These are phyloP conservation scores for Lentinula aciculospora DNA, from an alignment of 768 basidiomycete genomes.

Conservation along the genomic window DNA sequence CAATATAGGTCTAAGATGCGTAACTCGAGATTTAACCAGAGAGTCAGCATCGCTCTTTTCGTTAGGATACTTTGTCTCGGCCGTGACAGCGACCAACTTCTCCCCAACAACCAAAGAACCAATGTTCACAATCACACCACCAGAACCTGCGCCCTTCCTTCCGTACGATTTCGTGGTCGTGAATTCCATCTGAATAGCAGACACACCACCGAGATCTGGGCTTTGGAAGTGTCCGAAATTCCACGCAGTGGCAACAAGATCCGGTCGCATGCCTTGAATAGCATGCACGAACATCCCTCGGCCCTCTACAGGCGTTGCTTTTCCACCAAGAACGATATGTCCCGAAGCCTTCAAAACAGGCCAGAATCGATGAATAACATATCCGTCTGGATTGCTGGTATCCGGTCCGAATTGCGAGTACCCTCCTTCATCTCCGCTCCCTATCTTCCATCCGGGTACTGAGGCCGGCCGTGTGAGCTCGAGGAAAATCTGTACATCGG, in stretches of 20 bases:
- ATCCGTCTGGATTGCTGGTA: conserved; percentile 65
- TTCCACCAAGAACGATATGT: conserved; percentile 60
- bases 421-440: conserved; percentile 83
- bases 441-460: conserved; percentile 88
- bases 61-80: conserved; percentile 73
- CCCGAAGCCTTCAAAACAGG: conserved; percentile 63
- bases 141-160: conserved; percentile 71
- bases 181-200: conserved; percentile 95
- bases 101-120: conserved; percentile 80
- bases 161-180: conserved; percentile 80
- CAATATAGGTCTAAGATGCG: conserved; percentile 50
- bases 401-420: conserved; percentile 83
- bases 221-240: conserved; percentile 94
- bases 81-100: conserved; percentile 71
- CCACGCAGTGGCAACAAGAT: conserved; percentile 89
- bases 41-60: conserved; percentile 42
- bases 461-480: conserved; percentile 61
- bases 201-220: conserved; percentile 61
- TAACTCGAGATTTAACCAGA: conserved; percentile 55
- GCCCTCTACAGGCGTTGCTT: conserved; percentile 51
- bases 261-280: conserved; percentile 97
- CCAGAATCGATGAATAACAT: conserved; percentile 91
- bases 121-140: conserved; percentile 79
- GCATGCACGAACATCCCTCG: conserved; percentile 90
- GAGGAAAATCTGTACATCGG: conserved; percentile 77